Evolutionary conservation across 2,329 filamentous ascomycete genomes (phyloP).

Genomic region (Pseudofabraea citricarpa): DNA sequence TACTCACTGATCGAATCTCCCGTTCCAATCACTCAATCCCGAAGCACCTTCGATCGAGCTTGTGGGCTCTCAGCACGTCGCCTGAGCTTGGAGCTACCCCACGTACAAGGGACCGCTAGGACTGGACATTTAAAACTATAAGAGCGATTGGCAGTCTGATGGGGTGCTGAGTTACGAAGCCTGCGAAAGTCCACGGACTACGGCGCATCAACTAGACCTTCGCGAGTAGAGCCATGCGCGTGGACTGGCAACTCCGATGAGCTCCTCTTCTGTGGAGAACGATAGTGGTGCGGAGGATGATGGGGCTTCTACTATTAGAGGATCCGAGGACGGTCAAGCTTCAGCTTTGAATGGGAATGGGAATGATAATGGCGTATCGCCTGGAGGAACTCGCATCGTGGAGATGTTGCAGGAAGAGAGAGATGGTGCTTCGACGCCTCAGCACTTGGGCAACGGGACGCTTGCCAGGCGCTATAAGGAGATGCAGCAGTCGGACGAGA

Average conservation of each 20-base stretch:
- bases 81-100: too few species aligned
- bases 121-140: background rate
- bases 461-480: conserved; percentile 19
- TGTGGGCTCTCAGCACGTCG: too few species aligned
- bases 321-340: conserved; percentile 29
- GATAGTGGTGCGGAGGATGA: conserved; percentile 56
- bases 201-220: conserved; percentile 23
- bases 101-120: too few species aligned
- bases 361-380: conserved; percentile 23
- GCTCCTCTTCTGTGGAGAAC: conserved; percentile 60
- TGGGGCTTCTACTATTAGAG: conserved; percentile 37
- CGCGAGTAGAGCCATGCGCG: conserved; percentile 22
- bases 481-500: conserved; percentile 34
- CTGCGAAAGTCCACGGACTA: conserved; percentile 18
- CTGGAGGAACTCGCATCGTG: conserved; percentile 15
- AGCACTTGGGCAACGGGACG: conserved; percentile 30
- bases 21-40: too few species aligned
- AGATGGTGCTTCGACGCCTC: conserved; percentile 18
- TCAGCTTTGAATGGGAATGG: conserved; percentile 38
- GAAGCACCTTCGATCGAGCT: too few species aligned
- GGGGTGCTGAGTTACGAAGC: conserved; percentile 13
- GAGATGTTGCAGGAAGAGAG: conserved; percentile 23
- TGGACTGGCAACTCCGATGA: conserved; percentile 50
- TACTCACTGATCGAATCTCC: too few species aligned
- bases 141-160: conserved; percentile 7